Evolutionary conservation across 192 early-diverging fungal species (phyloP).

Genomic region (Geranomyces variabilis): DNA sequence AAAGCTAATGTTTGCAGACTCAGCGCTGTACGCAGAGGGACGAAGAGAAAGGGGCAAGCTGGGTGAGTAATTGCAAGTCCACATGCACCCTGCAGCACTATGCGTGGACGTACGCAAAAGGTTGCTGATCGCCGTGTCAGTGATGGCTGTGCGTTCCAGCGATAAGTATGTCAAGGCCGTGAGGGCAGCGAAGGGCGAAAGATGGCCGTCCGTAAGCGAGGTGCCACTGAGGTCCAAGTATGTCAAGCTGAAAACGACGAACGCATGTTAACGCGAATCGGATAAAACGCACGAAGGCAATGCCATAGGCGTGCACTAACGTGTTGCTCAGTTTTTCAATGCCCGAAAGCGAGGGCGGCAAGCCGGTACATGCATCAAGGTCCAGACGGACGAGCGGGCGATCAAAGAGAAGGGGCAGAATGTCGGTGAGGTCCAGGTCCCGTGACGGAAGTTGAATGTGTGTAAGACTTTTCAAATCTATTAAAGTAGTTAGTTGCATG

Average conservation of each 20-base stretch:
- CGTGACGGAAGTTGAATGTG: neutral
- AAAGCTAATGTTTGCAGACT: no score
- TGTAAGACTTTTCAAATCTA: neutral
- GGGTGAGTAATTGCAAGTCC: no score
- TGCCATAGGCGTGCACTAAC: no score
- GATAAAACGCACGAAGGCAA: no score
- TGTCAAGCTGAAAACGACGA: neutral
- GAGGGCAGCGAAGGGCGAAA: neutral
- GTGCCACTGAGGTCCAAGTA: neutral
- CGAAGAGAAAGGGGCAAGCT: neutral
- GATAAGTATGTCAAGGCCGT: neutral
- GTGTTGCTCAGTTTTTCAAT: neutral
- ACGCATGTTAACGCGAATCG: neutral
- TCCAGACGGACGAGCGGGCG: neutral
- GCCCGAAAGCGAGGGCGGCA: neutral
- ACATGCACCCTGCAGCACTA: no score
- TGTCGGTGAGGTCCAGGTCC: neutral
- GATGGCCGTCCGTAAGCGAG: neutral
- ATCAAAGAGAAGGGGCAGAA: neutral
- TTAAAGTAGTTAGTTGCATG: neutral
- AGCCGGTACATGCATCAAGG: neutral
- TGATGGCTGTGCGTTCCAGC: slow-evolving; percentile 2
- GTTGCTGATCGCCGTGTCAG: neutral
- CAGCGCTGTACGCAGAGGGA: neutral
- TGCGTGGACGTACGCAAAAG: slow-evolving; percentile 16